phyloP scores from a whole-genome alignment of 2,329 filamentous ascomycete genomes.

The Trichophyton rubrum region DNA sequence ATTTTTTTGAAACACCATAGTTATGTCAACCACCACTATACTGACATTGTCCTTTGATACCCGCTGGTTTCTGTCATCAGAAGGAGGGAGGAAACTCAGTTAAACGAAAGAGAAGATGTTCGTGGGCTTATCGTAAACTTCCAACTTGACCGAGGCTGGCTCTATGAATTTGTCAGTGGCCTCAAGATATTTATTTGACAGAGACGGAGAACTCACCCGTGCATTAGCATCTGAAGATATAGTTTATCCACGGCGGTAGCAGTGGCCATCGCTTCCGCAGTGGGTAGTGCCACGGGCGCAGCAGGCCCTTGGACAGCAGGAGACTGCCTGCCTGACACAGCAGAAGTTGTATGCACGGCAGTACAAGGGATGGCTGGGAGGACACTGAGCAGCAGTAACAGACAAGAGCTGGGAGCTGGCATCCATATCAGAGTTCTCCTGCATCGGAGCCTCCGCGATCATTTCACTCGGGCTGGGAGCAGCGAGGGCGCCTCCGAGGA shows the following conservation, averaged over 20 bases:
- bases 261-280: conserved; percentile 2
- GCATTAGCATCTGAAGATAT: background rate
- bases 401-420: background rate
- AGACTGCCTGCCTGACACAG: background rate
- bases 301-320: conserved; percentile 3
- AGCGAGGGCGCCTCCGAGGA: background rate
- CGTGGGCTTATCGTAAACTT: background rate
- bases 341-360: background rate
- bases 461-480: background rate
- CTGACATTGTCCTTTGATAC: background rate
- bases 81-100: background rate
- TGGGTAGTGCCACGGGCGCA: background rate
- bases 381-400: background rate
- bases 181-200: background rate
- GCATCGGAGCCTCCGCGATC: background rate
- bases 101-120: background rate
- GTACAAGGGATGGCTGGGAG: background rate
- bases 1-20: background rate
- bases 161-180: background rate
- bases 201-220: background rate
- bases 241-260: background rate
- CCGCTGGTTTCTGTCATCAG: background rate
- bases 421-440: background rate
- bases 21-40: background rate
- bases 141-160: background rate